A percentile compares a stretch with the other conserved stretches of the same genome.
Evolutionary conservation across 495 filamentous ascomycete genomes (phyloP).

Genomic region (Platismatia glauca): DNA sequence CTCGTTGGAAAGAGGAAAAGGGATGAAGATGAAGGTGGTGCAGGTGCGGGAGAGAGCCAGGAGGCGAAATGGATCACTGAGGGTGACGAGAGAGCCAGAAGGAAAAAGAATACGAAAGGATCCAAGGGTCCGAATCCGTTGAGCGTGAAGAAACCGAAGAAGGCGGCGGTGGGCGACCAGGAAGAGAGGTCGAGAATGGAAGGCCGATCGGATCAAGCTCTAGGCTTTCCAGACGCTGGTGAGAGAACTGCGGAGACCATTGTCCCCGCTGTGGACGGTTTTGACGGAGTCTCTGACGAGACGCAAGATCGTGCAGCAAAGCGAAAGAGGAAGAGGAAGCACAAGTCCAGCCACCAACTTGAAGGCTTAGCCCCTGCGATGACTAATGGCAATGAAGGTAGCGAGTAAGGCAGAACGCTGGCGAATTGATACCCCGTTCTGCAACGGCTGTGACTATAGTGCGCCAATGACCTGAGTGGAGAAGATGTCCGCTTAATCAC

Average conservation of each 20-base stretch:
- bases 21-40: conserved; percentile 20
- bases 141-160: conserved; percentile 77
- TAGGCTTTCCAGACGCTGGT: conserved; percentile 22
- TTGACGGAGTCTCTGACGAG: conserved; percentile 23
- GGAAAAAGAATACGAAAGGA: conserved; percentile 60
- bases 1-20: conserved; percentile 39
- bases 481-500: neutral
- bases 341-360: conserved; percentile 26
- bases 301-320: conserved; percentile 27
- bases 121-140: conserved; percentile 83
- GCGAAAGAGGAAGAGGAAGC: conserved; percentile 43
- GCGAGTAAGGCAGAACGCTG: conserved; percentile 11
- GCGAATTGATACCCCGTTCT: neutral
- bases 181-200: conserved; percentile 15
- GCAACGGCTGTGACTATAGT: neutral
- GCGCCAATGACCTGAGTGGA: neutral
- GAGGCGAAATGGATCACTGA: conserved; percentile 24
- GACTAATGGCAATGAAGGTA: conserved; percentile 18
- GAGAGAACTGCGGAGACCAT: conserved; percentile 3
- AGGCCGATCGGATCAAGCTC: conserved; percentile 6
- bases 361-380: conserved; percentile 4
- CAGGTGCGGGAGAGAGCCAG: conserved; percentile 20
- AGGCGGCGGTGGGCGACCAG: conserved; percentile 18
- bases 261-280: neutral
- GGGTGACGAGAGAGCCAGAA: conserved; percentile 27